Conservation (phyloP, 176 grass and related monocot species). For the Bonia amplexicaulis region DNA sequence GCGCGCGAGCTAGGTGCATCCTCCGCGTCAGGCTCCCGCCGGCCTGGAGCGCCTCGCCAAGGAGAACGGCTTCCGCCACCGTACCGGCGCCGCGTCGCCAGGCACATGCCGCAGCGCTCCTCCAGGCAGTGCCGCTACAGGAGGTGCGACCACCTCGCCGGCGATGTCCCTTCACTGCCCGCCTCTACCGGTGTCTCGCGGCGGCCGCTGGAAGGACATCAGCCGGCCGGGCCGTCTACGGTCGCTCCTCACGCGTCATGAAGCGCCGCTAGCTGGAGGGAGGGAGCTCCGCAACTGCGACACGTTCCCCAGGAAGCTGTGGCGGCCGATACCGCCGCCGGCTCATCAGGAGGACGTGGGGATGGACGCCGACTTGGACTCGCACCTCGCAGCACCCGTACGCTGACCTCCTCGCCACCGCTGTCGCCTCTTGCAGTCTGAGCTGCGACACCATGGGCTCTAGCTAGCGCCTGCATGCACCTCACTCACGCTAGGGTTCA, state of each 20-base stretch:
- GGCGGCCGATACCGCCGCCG: not conserved
- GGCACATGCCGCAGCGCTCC: not conserved
- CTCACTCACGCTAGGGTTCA: no score
- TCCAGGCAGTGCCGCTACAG: not conserved
- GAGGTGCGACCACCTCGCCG: slow-evolving; percentile 11
- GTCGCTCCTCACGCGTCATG: slow-evolving; percentile 11
- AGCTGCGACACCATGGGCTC: no score
- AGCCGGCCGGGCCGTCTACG: not conserved
- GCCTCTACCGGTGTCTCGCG: not conserved
- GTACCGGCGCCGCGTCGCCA: not conserved
- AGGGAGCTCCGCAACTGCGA: slow-evolving; percentile 2
- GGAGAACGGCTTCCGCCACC: not conserved
- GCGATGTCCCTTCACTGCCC: slow-evolving; percentile 12
- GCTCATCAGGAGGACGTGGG: no score
- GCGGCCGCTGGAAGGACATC: not conserved
- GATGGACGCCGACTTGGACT: no score
- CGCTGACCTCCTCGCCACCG: no score
- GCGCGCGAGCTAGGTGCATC: no score
- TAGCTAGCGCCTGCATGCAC: no score
- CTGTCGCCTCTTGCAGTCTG: no score
- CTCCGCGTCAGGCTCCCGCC: no score
- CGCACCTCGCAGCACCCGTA: no score
- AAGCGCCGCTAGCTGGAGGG: slow-evolving; percentile 31
- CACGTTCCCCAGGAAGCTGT: not conserved
- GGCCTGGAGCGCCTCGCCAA: no score